phyloP scores from a whole-genome alignment of 2,329 filamentous ascomycete species.

The Diaporthe velutina region DNA sequence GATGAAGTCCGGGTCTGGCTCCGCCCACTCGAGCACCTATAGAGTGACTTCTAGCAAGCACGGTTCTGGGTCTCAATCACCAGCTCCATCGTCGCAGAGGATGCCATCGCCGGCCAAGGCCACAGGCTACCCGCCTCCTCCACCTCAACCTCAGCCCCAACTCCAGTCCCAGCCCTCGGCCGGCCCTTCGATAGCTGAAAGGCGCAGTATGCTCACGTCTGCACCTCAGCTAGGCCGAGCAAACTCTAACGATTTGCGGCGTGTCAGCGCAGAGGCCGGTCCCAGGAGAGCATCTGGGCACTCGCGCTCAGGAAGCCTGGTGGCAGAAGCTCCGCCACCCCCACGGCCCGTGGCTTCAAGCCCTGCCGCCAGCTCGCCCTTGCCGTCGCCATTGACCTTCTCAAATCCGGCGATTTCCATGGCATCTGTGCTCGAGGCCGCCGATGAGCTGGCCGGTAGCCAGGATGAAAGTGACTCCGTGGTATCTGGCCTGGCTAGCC shows the following conservation, averaged over 20 bases:
- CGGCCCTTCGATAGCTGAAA: constrained; percentile 43
- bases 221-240: constrained; percentile 53
- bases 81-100: constrained; percentile 51
- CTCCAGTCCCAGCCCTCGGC: constrained; percentile 31
- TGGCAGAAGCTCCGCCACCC: constrained; percentile 53
- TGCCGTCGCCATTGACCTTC: constrained; percentile 44
- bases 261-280: constrained; percentile 57
- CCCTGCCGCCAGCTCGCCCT: constrained; percentile 49
- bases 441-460: constrained; percentile 61
- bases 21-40: constrained; percentile 60
- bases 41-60: constrained; percentile 57
- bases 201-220: constrained; percentile 51
- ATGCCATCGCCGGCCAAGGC: constrained; percentile 60
- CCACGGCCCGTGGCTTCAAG: constrained; percentile 52
- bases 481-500: constrained; percentile 61
- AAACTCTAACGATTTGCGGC: constrained; percentile 51
- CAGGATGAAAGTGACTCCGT: constrained; percentile 41
- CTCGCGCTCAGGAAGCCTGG: constrained; percentile 56
- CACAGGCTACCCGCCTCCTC: constrained; percentile 41
- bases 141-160: constrained; percentile 42
- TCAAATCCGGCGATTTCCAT: constrained; percentile 59
- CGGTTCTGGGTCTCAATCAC: constrained; percentile 48
- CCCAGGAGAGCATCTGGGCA: constrained; percentile 52
- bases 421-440: constrained; percentile 68
- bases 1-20: constrained; percentile 56